phyloP scores from a whole-genome alignment of 495 filamentous ascomycete genomes.

The Daldinia bambusicola region DNA sequence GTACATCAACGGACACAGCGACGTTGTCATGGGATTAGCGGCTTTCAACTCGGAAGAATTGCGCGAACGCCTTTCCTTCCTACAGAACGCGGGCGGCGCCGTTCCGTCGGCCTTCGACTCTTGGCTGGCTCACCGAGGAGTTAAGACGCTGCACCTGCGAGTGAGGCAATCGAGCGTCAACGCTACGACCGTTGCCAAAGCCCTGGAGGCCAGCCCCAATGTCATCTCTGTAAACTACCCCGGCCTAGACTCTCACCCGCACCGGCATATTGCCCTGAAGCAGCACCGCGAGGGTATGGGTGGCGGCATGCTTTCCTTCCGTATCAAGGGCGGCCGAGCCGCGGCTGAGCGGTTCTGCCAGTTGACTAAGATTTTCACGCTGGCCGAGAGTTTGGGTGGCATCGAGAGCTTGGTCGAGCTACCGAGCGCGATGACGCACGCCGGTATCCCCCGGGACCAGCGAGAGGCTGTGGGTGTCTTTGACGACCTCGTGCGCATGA shows the following conservation, averaged over 20 bases:
- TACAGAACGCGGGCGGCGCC: constrained; percentile 97
- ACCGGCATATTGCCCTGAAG: constrained; percentile 82
- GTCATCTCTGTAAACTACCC: constrained; percentile 94
- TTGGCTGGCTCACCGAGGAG: constrained; percentile 98
- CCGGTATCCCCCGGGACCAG: constrained; percentile 89
- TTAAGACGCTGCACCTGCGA: constrained; percentile 96
- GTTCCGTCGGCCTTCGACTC: constrained; percentile 95
- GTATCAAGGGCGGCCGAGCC: constrained; percentile 85
- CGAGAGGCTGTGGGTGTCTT: constrained; percentile 94
- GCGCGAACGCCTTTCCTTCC: constrained; percentile 80
- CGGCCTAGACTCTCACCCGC: constrained; percentile 84
- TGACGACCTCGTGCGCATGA: constrained; percentile 94
- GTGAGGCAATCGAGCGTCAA: constrained; percentile 85
- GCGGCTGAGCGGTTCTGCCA: constrained; percentile 95
- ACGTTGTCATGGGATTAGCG: constrained; percentile 97
- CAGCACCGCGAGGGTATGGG: constrained; percentile 96
- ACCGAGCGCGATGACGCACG: constrained; percentile 94
- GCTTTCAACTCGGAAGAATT: constrained; percentile 91
- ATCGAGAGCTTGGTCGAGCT: constrained; percentile 94
- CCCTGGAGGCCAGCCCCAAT: constrained; percentile 81
- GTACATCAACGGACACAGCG: constrained; percentile 97
- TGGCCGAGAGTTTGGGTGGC: constrained; percentile 93
- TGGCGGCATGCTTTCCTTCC: constrained; percentile 97
- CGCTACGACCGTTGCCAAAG: constrained; percentile 77
- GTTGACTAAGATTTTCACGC: constrained; percentile 85